Base-by-base conservation (phyloP, 768 basidiomycete genomes). In the Serendipita sp. region DNA sequence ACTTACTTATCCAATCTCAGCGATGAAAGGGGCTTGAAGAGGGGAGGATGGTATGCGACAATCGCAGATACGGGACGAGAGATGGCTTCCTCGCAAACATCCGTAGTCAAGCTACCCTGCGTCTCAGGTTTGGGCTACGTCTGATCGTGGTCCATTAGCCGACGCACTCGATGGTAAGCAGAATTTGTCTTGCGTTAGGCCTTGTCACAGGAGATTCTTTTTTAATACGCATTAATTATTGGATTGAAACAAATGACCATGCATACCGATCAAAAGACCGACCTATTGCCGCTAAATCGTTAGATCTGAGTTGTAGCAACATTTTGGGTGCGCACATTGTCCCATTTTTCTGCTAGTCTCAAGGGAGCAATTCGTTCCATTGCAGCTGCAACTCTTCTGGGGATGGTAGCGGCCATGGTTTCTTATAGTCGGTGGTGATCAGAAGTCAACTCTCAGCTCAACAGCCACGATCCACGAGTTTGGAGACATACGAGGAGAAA, bases 311-410 rank as follows among this genome's bases (percentile, higher is more conserved):
- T 53, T 62, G 11, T 44, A 63, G 38, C 13, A 5, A 13, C 5
- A 41, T 34, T 63, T 63, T 64, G 41, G 34, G 64, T 47, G 76
- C 88, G 75, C 68, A 96, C 93, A 75, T 97, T 97, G 71, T 97
- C 94, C 92, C 94, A 97, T 67, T 80, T 83, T 68, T 88, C 92
- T 16, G 94, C 93, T 5, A 96, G 79, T 44, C 82, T 78, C 24
- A 92, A 79, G 2, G 94, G 94, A 1, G 93, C 92, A 68, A 96
- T 88, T 32, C 84, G 81, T 67, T 89, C 86, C 86, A 92, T 87
- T 0, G 85, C 83, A 47, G 76, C 79, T 68, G 80, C 81, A 10
- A 86, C 81, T 37, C 78, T 75, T 72, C 80, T 83, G 11, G 83
- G 70, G 37, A 78, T 66, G n/a, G 63, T 30, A 18, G 38, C 5